Evolutionary conservation across 1,284 basidiomycete species (phyloP), one percentile per base, ranked within the genome.

Genomic region (Tylopilus sp.): DNA sequence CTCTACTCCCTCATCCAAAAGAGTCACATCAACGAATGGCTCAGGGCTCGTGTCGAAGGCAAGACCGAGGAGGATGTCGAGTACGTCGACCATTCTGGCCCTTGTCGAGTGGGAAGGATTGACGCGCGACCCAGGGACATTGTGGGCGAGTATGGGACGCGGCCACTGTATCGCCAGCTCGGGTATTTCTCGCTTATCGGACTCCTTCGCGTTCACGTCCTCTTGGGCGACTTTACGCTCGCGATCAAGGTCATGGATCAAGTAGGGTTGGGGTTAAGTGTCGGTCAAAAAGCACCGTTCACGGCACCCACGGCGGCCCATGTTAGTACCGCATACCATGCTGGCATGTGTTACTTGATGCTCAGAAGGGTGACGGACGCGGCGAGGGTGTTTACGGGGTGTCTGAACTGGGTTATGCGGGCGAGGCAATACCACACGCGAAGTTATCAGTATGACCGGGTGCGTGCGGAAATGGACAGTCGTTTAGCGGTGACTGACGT

Each of bases 1-100:
- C 79, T 98, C 30, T 99, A 98, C 75, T 97, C 94, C 37, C 78
- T 98, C 54, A 96, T 99, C 55, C 95, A 98, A 78, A 98, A 98
- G 72, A 92, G 89, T 15, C 86, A 87, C 68, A 92, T 95, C 72
- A 93, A 95, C 70, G 93, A 97, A 69, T 93, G 95, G 71, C 85
- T 99, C 55, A 68, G 76, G 51, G 95, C 95, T 6, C 79, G 84
- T 54, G 82, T 87, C 60, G 78, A 86, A 58, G 92, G 92, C 19
- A 87, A 89, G 68, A 78, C 81, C 26, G 72, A 82, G 1, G 92
- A 93, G 55, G 90, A 95, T 65, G 86, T 90, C 59, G 82, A 81
- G 87, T 92, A 57, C 55, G 87, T 79, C 3, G 13, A 26, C 28
- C 55, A 0, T 33, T n/a, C n/a, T n/a, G n/a, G n/a, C n/a, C 19